phyloP scores from a whole-genome alignment of 2,329 filamentous ascomycete species.

The Sporothrix euskadiensis region DNA sequence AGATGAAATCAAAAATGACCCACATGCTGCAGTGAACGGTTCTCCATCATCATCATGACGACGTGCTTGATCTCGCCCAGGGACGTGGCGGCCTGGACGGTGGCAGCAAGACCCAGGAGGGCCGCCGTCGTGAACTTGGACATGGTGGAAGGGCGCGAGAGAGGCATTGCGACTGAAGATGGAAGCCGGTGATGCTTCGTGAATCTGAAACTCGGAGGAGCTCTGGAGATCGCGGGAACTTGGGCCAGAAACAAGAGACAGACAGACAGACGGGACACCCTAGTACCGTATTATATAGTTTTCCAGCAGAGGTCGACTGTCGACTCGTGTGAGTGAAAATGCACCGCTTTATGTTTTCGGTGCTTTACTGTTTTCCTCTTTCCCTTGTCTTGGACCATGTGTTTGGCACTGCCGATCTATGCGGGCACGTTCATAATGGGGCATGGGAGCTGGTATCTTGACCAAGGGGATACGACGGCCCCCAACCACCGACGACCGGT shows the following conservation, averaged over 20 bases:
- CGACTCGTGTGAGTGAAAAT: not conserved
- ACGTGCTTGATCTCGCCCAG: conserved; percentile 57
- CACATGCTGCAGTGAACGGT: conserved; percentile 41
- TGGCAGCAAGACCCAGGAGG: conserved; percentile 33
- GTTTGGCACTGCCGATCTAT: conserved; percentile 4
- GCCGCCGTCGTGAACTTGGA: conserved; percentile 26
- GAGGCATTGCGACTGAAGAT: not conserved
- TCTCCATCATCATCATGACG: conserved; percentile 58
- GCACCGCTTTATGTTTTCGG: not conserved
- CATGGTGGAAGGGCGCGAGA: conserved; percentile 25
- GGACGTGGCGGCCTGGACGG: conserved; percentile 40
- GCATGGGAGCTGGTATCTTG: not conserved
- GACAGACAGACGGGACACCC: not conserved
- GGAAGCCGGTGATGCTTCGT: not conserved
- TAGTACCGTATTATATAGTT: conserved; percentile 17
- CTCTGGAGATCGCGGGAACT: conserved; percentile 22
- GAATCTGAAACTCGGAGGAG: not conserved
- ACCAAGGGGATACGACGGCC: not conserved
- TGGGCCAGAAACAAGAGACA: conserved; percentile 4
- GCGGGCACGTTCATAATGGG: not conserved
- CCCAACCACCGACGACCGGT: not conserved
- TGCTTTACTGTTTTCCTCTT: too few species aligned
- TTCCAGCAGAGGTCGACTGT: not conserved
- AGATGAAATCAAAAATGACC: conserved; percentile 17
- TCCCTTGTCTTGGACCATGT: not conserved